Evolutionary conservation across 139 green algal genomes (phyloP).

Genomic region (Chlamydomonas sphaeroides): DNA sequence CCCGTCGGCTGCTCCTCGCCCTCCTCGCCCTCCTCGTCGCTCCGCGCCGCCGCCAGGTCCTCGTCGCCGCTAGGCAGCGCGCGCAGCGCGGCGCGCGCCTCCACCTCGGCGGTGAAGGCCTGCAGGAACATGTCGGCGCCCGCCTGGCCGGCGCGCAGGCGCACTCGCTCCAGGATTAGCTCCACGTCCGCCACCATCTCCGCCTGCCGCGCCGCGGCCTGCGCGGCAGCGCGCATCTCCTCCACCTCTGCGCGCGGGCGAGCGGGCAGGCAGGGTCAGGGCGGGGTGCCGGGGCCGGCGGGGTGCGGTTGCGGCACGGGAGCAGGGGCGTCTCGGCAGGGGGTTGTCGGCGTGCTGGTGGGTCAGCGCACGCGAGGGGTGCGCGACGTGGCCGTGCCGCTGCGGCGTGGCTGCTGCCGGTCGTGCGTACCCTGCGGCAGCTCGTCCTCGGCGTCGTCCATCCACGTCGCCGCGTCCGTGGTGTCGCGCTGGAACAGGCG

Average conservation of each 20-base stretch:
- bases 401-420: background rate
- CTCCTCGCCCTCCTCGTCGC: background rate
- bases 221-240: background rate
- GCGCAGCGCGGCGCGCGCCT: too few species aligned
- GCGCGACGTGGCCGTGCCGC: background rate
- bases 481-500: conserved; percentile 27
- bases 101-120: background rate
- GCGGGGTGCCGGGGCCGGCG: too few species aligned
- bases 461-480: conserved; percentile 13
- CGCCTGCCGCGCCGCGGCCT: background rate
- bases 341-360: background rate
- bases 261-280: too few species aligned
- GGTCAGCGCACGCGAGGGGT: background rate
- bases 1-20: background rate
- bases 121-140: background rate
- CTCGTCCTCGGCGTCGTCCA: conserved; percentile 34
- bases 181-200: background rate
- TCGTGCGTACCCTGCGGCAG: too few species aligned
- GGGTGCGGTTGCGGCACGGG: background rate
- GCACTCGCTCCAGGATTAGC: background rate
- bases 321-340: too few species aligned
- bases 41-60: background rate
- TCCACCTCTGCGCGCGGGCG: background rate
- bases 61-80: background rate
- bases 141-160: background rate